Conservation (phyloP, 176 grass and related monocot species). For the Cenchrus americanus region DNA sequence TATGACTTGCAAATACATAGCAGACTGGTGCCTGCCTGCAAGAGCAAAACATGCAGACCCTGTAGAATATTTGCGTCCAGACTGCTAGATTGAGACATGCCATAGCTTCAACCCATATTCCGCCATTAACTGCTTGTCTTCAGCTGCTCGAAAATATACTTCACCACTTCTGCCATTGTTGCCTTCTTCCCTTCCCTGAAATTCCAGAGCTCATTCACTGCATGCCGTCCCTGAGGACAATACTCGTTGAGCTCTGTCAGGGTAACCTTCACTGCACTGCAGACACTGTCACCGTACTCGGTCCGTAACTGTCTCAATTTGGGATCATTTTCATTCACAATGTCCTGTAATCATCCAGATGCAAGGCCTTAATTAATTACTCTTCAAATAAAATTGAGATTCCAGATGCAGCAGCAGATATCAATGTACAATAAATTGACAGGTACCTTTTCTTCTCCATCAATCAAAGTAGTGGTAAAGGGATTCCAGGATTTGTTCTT, state of each 20-base stretch:
- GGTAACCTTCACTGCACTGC: slow-evolving; percentile 22
- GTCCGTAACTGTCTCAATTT: slow-evolving; percentile 24
- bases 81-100: not conserved
- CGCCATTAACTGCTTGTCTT: not conserved
- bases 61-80: not conserved
- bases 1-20: not conserved
- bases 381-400: slow-evolving; percentile 22
- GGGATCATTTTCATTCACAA: slow-evolving; percentile 43
- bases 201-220: slow-evolving; percentile 40
- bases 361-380: not conserved
- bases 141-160: slow-evolving; percentile 15
- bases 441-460: slow-evolving; percentile 45
- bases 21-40: not conserved
- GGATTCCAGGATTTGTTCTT: slow-evolving; percentile 54
- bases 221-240: not conserved
- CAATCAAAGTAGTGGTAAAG: slow-evolving; percentile 29
- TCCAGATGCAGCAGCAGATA: not conserved
- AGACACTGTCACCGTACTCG: not conserved
- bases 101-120: not conserved
- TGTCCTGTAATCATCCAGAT: slow-evolving; percentile 26
- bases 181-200: slow-evolving; percentile 24
- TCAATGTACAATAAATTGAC: not conserved
- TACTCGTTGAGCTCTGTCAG: slow-evolving; percentile 36
- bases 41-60: not conserved
- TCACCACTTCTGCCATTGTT: not conserved